A percentile compares a stretch with the other conserved stretches of the same genome.
Evolutionary conservation across 2,329 filamentous ascomycete species (phyloP).

Genomic region (Aspergillus fijiensis): DNA sequence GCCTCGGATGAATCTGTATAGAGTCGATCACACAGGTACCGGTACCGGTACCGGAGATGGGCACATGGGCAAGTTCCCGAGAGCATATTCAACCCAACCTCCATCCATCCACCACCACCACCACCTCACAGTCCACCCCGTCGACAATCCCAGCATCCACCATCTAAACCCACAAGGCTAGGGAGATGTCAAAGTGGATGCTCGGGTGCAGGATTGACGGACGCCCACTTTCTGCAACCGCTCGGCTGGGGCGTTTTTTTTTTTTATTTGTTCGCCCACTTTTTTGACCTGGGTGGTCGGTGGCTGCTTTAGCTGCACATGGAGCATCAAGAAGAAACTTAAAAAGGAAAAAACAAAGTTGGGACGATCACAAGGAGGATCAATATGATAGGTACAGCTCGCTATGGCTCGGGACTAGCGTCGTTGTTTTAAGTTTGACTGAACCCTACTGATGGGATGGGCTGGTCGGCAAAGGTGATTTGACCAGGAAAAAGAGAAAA

Average conservation of each 20-base stretch:
- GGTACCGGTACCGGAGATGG: neutral
- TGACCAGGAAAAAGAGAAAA: neutral
- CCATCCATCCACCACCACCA: neutral
- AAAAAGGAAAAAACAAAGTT: neutral
- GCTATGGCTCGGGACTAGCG: slow-evolving; percentile 16
- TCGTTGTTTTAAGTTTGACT: slow-evolving; percentile 11
- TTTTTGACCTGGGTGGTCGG: neutral
- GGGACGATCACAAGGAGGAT: slow-evolving; percentile 3
- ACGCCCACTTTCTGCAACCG: slow-evolving; percentile 18
- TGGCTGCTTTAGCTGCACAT: slow-evolving; percentile 4
- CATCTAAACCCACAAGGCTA: neutral
- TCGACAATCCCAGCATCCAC: neutral
- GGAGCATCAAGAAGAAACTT: neutral
- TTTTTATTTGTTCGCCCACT: neutral
- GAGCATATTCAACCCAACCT: neutral
- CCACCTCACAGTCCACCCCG: neutral
- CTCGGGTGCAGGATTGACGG: slow-evolving; percentile 2
- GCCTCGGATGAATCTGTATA: neutral
- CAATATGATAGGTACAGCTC: slow-evolving; percentile 21
- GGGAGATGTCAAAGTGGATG: slow-evolving; percentile 9
- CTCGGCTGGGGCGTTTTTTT: slow-evolving; percentile 14
- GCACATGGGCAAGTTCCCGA: neutral
- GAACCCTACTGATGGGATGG: neutral
- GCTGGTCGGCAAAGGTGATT: slow-evolving; percentile 9
- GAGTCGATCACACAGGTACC: neutral